phyloP scores from a whole-genome alignment of 73 alveolate species.

The Uronychia setigera region DNA sequence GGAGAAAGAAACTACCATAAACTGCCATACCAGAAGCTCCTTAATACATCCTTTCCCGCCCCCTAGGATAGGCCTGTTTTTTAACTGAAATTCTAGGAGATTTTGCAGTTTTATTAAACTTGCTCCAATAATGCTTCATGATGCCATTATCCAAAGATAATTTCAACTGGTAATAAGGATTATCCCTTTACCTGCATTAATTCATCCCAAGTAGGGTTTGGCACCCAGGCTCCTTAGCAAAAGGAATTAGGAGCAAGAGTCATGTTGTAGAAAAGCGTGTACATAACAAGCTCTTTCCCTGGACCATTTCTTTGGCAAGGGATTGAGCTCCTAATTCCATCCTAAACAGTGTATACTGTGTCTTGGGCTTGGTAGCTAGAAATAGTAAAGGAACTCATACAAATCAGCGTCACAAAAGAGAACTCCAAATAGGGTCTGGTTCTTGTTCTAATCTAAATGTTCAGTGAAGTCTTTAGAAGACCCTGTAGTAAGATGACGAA shows the following conservation, averaged over 20 bases:
- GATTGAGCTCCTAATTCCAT: neutral
- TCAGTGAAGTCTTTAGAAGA: slow-evolving; percentile 36
- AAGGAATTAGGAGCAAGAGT: neutral
- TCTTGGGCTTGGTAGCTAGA: neutral
- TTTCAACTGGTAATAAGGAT: neutral
- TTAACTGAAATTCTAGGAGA: neutral
- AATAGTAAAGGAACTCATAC: neutral
- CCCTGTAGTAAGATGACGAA: slow-evolving; percentile 25
- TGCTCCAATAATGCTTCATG: neutral
- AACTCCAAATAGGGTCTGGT: slow-evolving; percentile 63
- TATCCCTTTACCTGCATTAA: neutral
- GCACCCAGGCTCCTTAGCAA: neutral
- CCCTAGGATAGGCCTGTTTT: slow-evolving; percentile 3
- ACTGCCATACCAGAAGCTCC: slow-evolving; percentile 11
- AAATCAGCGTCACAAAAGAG: slow-evolving; percentile 55
- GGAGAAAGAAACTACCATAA: slow-evolving; percentile 23
- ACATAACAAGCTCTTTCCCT: neutral
- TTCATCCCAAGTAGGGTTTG: neutral
- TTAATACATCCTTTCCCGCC: slow-evolving; percentile 3
- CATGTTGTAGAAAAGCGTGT: neutral
- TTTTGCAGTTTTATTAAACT: neutral
- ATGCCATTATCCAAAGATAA: neutral
- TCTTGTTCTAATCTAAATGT: slow-evolving; percentile 34
- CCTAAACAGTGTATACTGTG: neutral
- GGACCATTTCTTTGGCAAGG: neutral